Evolutionary conservation across 495 filamentous ascomycete genomes (phyloP).

Genomic region (Penicillium nucicola): DNA sequence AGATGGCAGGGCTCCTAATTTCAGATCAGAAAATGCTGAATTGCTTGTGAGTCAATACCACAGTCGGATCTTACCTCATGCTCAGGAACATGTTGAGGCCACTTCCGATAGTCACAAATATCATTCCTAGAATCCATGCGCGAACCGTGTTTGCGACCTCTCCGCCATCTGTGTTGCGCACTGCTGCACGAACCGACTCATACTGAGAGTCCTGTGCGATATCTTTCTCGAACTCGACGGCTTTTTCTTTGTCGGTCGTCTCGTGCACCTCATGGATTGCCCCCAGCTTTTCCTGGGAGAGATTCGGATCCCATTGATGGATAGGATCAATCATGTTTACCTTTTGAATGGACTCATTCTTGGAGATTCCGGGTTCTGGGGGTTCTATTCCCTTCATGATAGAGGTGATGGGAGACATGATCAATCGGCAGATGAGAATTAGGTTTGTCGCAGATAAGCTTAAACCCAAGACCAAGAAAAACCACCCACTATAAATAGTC

Average conservation of each 20-base stretch:
- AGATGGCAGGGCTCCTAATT: slow-evolving; percentile 39
- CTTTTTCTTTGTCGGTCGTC: slow-evolving; percentile 17
- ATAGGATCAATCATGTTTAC: slow-evolving; percentile 7
- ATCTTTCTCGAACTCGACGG: slow-evolving; percentile 11
- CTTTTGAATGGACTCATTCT: slow-evolving; percentile 1
- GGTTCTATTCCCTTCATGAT: neutral
- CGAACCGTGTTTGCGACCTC: slow-evolving; percentile 18
- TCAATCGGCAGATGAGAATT: too few relatives aligned
- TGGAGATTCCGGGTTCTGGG: neutral
- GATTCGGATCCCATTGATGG: slow-evolving; percentile 22
- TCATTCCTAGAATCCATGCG: slow-evolving; percentile 16
- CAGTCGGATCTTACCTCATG: slow-evolving; percentile 12
- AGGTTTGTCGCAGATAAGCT: too few relatives aligned
- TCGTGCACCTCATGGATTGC: slow-evolving; percentile 11
- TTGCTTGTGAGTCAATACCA: neutral
- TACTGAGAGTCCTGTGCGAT: slow-evolving; percentile 18
- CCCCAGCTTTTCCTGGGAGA: slow-evolving; percentile 16
- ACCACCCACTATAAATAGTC: too few relatives aligned
- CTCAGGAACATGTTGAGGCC: slow-evolving; percentile 23
- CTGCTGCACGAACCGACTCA: slow-evolving; percentile 19
- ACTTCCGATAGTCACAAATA: slow-evolving; percentile 18
- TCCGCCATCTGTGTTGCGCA: slow-evolving; percentile 16
- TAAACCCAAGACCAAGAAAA: too few relatives aligned
- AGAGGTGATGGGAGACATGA: neutral
- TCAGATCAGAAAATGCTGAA: neutral